A percentile compares a stretch with the other conserved stretches of the same genome.
phyloP scores from a whole-genome alignment of 805 yeast species.

The Saturnispora ahearnii region DNA sequence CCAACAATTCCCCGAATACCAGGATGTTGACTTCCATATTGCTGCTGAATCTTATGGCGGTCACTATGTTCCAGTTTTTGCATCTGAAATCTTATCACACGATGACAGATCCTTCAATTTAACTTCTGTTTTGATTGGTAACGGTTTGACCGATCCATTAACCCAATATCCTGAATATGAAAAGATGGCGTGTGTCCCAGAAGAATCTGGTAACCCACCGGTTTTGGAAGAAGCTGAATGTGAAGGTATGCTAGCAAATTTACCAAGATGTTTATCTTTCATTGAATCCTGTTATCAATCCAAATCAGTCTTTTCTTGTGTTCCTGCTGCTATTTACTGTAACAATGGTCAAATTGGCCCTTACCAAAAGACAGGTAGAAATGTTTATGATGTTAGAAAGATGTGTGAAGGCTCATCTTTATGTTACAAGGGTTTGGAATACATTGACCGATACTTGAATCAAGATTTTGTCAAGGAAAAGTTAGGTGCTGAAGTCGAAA shows the following conservation, averaged over 20 bases:
- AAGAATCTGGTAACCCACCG: constrained; percentile 67
- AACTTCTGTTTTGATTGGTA: constrained; percentile 79
- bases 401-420: constrained; percentile 41
- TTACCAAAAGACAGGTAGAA: constrained; percentile 47
- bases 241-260: constrained; percentile 47
- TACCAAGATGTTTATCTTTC: constrained; percentile 56
- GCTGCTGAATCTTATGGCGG: constrained; percentile 86
- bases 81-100: constrained; percentile 46
- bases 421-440: constrained; percentile 44
- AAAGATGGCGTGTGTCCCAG: constrained; percentile 86
- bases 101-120: constrained; percentile 53
- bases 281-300: constrained; percentile 58
- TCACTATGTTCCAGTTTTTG: constrained; percentile 67
- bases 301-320: constrained; percentile 49
- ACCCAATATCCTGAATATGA: constrained; percentile 70
- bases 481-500: constrained; percentile 47
- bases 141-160: constrained; percentile 83
- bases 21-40: constrained; percentile 54
- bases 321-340: constrained; percentile 56
- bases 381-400: constrained; percentile 56
- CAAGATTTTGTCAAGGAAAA: constrained; percentile 43
- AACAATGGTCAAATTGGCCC: constrained; percentile 55
- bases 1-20: constrained; percentile 70
- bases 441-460: constrained; percentile 45
- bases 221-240: constrained; percentile 67